phyloP scores from a whole-genome alignment of 345 rosid species.

The Eucalyptus cloeziana region DNA sequence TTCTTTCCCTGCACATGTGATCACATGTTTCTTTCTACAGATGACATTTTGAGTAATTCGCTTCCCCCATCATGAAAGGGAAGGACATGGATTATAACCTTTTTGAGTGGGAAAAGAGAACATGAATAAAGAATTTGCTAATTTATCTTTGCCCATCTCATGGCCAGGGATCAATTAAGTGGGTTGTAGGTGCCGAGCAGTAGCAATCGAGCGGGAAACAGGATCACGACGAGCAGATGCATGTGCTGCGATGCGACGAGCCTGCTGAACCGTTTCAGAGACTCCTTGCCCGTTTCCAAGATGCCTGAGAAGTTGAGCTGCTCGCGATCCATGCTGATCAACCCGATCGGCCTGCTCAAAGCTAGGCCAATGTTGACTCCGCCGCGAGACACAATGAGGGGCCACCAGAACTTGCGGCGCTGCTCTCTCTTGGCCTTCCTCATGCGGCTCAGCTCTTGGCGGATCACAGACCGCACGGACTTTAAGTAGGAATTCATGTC shows the following conservation, averaged over 20 bases:
- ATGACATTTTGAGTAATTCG: neutral
- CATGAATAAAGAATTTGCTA: neutral
- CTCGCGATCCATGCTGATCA: slow-evolving; percentile 8
- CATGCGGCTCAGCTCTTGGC: slow-evolving; percentile 55
- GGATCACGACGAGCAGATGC: slow-evolving; percentile 66
- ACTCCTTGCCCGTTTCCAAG: slow-evolving; percentile 50
- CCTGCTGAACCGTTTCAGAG: slow-evolving; percentile 53
- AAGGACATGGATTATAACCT: neutral
- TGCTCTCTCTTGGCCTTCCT: slow-evolving; percentile 47
- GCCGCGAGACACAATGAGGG: slow-evolving; percentile 20
- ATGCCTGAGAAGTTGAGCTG: slow-evolving; percentile 45
- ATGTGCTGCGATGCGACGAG: slow-evolving; percentile 71
- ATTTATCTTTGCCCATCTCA: neutral
- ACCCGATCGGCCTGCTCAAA: slow-evolving; percentile 17
- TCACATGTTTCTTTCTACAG: neutral
- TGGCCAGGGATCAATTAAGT: slow-evolving; percentile 15
- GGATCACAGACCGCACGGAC: slow-evolving; percentile 50
- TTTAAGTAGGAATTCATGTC: slow-evolving; percentile 81
- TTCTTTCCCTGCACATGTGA: neutral
- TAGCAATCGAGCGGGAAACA: slow-evolving; percentile 58
- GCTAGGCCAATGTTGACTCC: slow-evolving; percentile 6
- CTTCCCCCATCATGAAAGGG: neutral
- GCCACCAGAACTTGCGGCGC: slow-evolving; percentile 63
- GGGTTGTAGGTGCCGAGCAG: slow-evolving; percentile 42
- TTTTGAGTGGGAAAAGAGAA: neutral